phyloP scores from a whole-genome alignment of 139 green algal species.

The Asterochloris erici region DNA sequence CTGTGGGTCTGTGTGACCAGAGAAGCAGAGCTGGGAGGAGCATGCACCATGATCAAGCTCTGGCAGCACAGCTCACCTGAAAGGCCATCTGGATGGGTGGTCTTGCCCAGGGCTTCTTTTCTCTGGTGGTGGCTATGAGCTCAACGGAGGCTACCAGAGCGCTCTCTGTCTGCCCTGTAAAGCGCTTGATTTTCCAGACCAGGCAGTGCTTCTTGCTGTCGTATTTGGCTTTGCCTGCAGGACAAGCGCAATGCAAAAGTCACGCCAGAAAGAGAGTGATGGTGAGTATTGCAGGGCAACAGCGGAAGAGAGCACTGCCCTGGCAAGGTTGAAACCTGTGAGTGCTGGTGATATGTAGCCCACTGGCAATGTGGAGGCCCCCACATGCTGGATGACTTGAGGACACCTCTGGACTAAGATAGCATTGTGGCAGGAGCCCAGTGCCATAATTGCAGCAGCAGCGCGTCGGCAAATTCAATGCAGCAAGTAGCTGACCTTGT shows the following conservation, averaged over 20 bases:
- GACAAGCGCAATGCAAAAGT: neutral
- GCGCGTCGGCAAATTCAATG: neutral
- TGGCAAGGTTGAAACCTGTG: no score
- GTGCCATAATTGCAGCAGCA: neutral
- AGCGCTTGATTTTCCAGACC: conserved; percentile 91
- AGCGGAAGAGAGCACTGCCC: no score
- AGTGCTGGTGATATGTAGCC: no score
- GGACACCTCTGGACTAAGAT: neutral
- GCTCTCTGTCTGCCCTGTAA: conserved; percentile 69
- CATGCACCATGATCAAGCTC: neutral
- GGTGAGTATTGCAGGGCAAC: no score
- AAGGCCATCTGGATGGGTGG: conserved; percentile 86
- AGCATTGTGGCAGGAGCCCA: neutral
- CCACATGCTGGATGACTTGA: no score
- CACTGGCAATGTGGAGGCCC: no score
- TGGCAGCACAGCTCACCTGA: conserved; percentile 47
- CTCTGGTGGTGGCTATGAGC: conserved; percentile 80
- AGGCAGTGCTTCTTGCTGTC: conserved; percentile 70
- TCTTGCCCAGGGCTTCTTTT: conserved; percentile 78
- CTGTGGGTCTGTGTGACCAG: neutral
- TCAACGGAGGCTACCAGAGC: conserved; percentile 84
- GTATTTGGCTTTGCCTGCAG: conserved; percentile 51
- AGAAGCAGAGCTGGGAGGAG: neutral
- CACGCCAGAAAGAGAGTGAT: neutral
- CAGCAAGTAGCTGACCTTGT: conserved; percentile 27